Conservation (phyloP, 148 eudicot species). For the Rhododendron henanense region DNA sequence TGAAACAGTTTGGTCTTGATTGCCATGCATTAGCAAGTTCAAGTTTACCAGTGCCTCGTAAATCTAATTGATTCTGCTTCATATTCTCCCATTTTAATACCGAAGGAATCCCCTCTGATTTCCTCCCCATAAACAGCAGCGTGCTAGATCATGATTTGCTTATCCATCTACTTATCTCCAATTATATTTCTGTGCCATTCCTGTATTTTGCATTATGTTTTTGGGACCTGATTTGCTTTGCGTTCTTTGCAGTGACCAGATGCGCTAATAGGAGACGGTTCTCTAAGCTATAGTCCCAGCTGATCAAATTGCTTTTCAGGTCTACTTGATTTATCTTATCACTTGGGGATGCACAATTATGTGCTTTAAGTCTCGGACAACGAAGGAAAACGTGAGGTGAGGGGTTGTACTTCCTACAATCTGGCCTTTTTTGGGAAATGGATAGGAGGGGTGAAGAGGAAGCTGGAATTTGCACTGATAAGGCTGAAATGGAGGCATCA, state of each 20-base stretch:
- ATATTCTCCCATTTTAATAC: not conserved
- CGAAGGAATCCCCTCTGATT: not conserved
- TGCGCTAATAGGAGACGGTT: not conserved
- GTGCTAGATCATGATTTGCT: not conserved
- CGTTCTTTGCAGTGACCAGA: constrained; percentile 1
- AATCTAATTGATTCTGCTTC: not conserved
- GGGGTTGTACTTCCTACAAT: not conserved
- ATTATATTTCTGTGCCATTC: not conserved
- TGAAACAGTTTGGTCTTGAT: not conserved
- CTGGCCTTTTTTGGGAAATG: not conserved
- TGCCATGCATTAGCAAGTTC: not conserved
- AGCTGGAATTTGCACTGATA: not conserved
- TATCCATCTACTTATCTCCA: not conserved
- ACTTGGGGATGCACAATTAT: not conserved
- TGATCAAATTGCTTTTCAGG: not conserved
- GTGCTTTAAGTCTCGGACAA: not conserved
- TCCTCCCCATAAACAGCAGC: not conserved
- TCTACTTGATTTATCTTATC: not conserved
- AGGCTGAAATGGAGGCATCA: not conserved
- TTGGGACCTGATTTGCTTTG: not conserved
- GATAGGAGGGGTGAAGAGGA: not conserved
- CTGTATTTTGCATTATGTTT: not conserved
- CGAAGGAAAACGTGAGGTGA: not conserved
- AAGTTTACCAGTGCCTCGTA: not conserved
- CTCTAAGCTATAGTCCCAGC: not conserved